These are phyloP conservation scores for Reticulascus tulasneorum DNA, from an alignment of 2,329 filamentous ascomycete genomes.

Conservation along the genomic window DNA sequence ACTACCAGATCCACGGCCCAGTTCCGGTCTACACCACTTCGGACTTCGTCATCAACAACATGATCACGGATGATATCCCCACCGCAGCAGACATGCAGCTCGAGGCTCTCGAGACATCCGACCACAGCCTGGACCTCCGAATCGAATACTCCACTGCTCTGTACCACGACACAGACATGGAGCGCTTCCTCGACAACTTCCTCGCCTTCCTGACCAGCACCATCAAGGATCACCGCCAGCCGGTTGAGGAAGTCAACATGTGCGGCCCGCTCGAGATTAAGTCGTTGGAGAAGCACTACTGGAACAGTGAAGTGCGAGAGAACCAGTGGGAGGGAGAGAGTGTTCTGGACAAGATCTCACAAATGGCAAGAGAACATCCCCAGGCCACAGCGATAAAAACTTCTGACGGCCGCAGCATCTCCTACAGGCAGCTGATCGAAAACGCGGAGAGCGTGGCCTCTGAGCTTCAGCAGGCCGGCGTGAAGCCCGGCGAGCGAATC, in stretches of 20 bases:
- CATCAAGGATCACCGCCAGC: slow-evolving; percentile 21
- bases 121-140: slow-evolving; percentile 18
- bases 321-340: slow-evolving; percentile 17
- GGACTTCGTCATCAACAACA: slow-evolving; percentile 18
- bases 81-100: slow-evolving; percentile 19
- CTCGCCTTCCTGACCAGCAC: slow-evolving; percentile 20
- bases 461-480: slow-evolving; percentile 13
- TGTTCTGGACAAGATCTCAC: slow-evolving; percentile 16
- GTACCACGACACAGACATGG: slow-evolving; percentile 18
- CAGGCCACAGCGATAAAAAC: slow-evolving; percentile 19
- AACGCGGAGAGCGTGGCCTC: slow-evolving; percentile 19
- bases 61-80: slow-evolving; percentile 20
- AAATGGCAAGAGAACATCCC: slow-evolving; percentile 19
- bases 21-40: slow-evolving; percentile 16
- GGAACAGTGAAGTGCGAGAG: slow-evolving; percentile 15
- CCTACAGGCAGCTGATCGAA: slow-evolving; percentile 19
- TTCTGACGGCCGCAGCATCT: slow-evolving; percentile 18
- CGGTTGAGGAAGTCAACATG: slow-evolving; percentile 19
- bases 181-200: slow-evolving; percentile 23
- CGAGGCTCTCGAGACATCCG: slow-evolving; percentile 19
- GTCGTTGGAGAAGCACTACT: slow-evolving; percentile 16
- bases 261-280: slow-evolving; percentile 18
- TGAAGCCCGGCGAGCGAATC: slow-evolving; percentile 15
- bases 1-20: slow-evolving; percentile 22
- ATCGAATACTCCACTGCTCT: slow-evolving; percentile 19